A percentile compares a stretch with the other conserved stretches of the same genome.
phyloP scores from a whole-genome alignment of 2,329 filamentous ascomycete genomes.

The Lithohypha guttulata region DNA sequence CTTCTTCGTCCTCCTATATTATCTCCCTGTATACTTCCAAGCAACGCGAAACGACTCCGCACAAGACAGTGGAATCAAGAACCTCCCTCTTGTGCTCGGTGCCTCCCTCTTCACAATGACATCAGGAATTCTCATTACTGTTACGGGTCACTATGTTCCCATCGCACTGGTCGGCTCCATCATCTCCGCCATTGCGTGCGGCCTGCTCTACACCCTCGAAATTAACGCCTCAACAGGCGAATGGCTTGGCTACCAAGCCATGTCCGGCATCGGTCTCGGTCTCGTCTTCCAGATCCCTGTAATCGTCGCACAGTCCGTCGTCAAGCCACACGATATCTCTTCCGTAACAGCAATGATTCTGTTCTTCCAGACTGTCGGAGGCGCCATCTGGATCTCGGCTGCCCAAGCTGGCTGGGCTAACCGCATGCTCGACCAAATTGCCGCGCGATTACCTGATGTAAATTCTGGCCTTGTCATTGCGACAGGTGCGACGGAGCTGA shows the following conservation, averaged over 20 bases:
- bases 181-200: conserved; percentile 23
- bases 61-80: conserved; percentile 31
- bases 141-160: conserved; percentile 22
- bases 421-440: conserved; percentile 22
- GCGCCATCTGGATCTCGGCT: conserved; percentile 26
- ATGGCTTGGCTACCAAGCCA: conserved; percentile 31
- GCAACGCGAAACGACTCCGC: conserved; percentile 28
- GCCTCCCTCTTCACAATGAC: conserved; percentile 26
- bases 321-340: conserved; percentile 23
- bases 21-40: conserved; percentile 42
- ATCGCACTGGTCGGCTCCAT: conserved; percentile 22
- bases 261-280: conserved; percentile 25
- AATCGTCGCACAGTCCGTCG: conserved; percentile 22
- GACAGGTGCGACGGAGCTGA: conserved; percentile 26
- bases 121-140: conserved; percentile 26
- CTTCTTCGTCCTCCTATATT: conserved; percentile 34
- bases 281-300: conserved; percentile 24
- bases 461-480: conserved; percentile 21
- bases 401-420: conserved; percentile 28
- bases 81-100: conserved; percentile 33
- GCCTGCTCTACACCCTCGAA: conserved; percentile 28
- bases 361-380: conserved; percentile 26
- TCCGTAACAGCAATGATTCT: conserved; percentile 23
- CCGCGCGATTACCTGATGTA: conserved; percentile 21
- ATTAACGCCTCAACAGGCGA: conserved; percentile 21